Base-by-base conservation (phyloP, 2,329 filamentous ascomycete species). In the Trichoderma asperellum region DNA sequence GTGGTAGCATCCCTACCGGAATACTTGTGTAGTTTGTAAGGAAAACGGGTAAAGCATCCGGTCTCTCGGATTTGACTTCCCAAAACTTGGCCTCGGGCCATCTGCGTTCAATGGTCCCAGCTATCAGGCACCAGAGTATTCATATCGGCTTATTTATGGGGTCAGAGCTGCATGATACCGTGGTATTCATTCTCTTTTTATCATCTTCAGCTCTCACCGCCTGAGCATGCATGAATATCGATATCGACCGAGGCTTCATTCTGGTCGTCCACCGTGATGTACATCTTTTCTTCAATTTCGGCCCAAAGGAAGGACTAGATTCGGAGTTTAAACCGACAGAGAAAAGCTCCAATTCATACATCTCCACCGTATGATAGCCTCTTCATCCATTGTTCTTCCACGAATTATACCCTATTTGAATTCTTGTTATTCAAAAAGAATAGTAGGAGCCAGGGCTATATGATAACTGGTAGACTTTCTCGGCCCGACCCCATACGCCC, bases 401-500 rank as follows among this genome's bases (percentile, higher is more conserved):
- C 43, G 43, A n/a, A 16, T 14, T 21, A 61, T 29, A n/a, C 14
- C 27, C 21, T 1, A 16, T 47, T 61, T 11, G 12, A 5, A 5
- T 24, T 63, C 27, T 37, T 21, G 47, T 24, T 29, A 29, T 24
- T 12, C 32, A 10, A 18, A 43, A 47, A 56, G 6, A 43, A 32
- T 24, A 8, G 35, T 16, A n/a, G n/a, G n/a, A n/a, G 29, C 18
- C 18, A 21, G 29, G 27, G 32, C 24, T 55, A 55, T 24, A 24
- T n/a, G 16, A 34, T 24, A 43, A 21, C 18, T 34, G 59, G 35
- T 34, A 56, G 49, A 16, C 35, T 43, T 18, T 43, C 52, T 65
- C 62, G 62, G 62, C 27, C 62, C 62, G 62, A 65, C 27, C 35
- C 32, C 35, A 56, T 43, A 56, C 62, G 35, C 27, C 35, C 35